Evolutionary conservation across 768 basidiomycete species (phyloP), one percentile per base, ranked within the genome.

Genomic region (Tricholoma sp.): DNA sequence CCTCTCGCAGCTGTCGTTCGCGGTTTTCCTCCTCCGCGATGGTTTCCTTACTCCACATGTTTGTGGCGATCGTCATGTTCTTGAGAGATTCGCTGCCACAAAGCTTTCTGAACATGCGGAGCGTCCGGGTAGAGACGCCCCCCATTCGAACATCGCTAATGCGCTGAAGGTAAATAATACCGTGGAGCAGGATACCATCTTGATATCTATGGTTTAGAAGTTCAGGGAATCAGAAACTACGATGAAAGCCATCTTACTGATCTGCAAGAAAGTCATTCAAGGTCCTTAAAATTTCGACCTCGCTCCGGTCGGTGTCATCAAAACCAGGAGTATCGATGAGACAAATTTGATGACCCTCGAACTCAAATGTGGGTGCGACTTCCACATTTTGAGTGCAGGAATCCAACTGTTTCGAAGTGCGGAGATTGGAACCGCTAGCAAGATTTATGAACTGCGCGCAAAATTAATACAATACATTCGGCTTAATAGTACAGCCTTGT

Each of bases 31-130:
- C 75, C 45, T 68, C n/a, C 56, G 64, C 69, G 39, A 57, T 64
- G 59, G 64, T 60, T 37, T 73, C 74, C 50, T 65, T 66, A 5
- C 66, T 68, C 76, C 76, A 78, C 74, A 71, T 78, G 50, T 69
- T 78, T 58, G 78, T 78, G 52, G 72, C 73, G 57, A 79, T 68
- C 50, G 74, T 69, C 52, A 79, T 77, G 61, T 79, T 78, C 41
- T 69, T 67, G 58, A 79, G 72, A 8, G 72, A 67, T 50, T 59
- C 67, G 19, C 72, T 71, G 29, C 77, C 77, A 60, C 77, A 79
- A 18, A 78, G 68, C 52, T 75, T 68, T 51, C 69, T 68, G 61
- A 78, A 79, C 66, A 78, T 71, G 39, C n/a, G n/a, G n/a, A n/a
- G n/a, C n/a, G n/a, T n/a, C n/a, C n/a, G n/a, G n/a, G n/a, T n/a